Evolutionary conservation across 805 yeast species (phyloP).

Genomic region (Candida stauntonica): DNA sequence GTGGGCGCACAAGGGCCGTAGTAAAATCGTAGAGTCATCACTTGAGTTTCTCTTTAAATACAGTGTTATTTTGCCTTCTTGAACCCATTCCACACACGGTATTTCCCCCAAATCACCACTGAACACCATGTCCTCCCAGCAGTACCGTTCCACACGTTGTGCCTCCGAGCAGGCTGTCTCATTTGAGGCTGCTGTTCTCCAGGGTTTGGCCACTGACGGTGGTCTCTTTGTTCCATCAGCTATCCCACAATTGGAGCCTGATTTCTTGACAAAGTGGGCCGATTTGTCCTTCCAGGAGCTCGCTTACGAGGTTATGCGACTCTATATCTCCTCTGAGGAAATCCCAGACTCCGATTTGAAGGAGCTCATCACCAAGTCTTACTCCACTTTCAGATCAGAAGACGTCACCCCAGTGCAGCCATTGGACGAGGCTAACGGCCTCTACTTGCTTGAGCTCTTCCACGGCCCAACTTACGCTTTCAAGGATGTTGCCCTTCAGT

Average conservation of each 20-base stretch:
- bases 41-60: too few relatives aligned
- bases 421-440: slow-evolving; percentile 50
- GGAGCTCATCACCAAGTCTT: slow-evolving; percentile 61
- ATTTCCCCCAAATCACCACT: not conserved
- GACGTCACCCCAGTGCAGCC: slow-evolving; percentile 83
- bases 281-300: slow-evolving; percentile 76
- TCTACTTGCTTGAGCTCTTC: slow-evolving; percentile 85
- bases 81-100: too few relatives aligned
- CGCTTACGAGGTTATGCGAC: slow-evolving; percentile 80
- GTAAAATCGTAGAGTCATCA: too few relatives aligned
- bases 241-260: slow-evolving; percentile 61
- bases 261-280: slow-evolving; percentile 62
- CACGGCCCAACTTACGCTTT: slow-evolving; percentile 99
- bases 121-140: slow-evolving; percentile 44
- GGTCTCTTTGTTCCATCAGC: slow-evolving; percentile 87
- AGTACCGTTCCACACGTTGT: slow-evolving; percentile 80
- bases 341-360: slow-evolving; percentile 67
- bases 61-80: too few relatives aligned
- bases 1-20: too few relatives aligned
- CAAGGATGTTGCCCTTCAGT: slow-evolving; percentile 97
- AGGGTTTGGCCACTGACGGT: slow-evolving; percentile 95
- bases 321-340: slow-evolving; percentile 69
- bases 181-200: slow-evolving; percentile 78
- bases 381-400: slow-evolving; percentile 82
- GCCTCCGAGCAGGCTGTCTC: slow-evolving; percentile 45